Conservation (phyloP, 208 protist species). For the Leishmania lainsoni region DNA sequence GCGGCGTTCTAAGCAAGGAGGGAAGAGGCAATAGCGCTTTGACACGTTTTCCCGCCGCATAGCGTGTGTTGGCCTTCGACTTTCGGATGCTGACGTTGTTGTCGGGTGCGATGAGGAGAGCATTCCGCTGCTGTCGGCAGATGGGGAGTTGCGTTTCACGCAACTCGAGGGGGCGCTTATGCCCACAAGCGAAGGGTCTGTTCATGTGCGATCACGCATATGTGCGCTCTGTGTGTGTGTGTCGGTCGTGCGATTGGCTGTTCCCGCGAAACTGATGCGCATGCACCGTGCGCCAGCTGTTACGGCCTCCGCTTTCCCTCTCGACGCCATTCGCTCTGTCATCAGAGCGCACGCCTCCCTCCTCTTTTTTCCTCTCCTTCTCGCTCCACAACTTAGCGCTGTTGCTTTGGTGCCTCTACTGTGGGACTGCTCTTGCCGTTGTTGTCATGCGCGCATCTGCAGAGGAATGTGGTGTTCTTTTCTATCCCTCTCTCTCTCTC, state of each 20-base stretch:
- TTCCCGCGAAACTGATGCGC: background rate
- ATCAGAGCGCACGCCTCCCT: background rate
- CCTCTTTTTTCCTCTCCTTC: background rate
- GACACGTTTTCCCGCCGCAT: background rate
- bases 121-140: background rate
- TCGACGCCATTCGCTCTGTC: background rate
- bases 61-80: background rate
- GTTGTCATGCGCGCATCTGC: background rate
- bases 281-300: background rate
- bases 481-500: background rate
- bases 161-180: background rate
- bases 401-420: background rate
- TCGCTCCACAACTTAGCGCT: background rate
- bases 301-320: background rate
- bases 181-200: background rate
- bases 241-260: background rate
- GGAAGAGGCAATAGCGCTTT: slow-evolving; percentile 17
- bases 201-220: background rate
- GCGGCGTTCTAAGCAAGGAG: slow-evolving; percentile 16
- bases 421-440: background rate
- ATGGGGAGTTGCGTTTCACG: background rate
- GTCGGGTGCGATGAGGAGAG: background rate
- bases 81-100: background rate
- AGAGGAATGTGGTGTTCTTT: background rate
- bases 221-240: background rate